Evolutionary conservation across 106 monocot species (phyloP).

Genomic region (Allium sativum): DNA sequence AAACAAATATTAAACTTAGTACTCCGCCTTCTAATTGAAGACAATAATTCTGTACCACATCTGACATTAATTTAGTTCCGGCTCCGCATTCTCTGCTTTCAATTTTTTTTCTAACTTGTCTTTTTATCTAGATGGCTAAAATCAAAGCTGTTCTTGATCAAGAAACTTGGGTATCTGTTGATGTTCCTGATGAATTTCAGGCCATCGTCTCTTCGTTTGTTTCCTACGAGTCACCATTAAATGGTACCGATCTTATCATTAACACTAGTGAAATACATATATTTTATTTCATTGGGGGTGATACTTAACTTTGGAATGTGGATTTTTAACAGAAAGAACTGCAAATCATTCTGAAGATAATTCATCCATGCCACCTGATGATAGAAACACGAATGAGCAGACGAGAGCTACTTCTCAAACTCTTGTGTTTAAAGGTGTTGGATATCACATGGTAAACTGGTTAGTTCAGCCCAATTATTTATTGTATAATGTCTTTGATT

Average conservation of each 20-base stretch:
- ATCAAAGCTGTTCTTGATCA: constrained; percentile 98
- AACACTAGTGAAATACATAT: no score
- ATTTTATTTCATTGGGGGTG: no score
- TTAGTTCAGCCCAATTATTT: constrained; percentile 40
- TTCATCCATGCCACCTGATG: constrained; percentile 9
- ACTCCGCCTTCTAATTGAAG: no score
- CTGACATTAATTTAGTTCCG: neutral
- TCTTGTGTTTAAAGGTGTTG: constrained; percentile 65
- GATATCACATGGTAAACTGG: constrained; percentile 99
- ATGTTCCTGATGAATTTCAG: constrained; percentile 92
- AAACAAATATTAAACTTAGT: neutral
- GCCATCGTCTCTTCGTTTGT: constrained; percentile 64
- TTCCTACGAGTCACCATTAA: constrained; percentile 24
- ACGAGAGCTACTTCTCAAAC: constrained; percentile 49
- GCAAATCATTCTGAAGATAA: constrained; percentile 16
- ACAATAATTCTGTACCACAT: neutral
- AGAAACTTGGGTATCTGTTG: constrained; percentile 94
- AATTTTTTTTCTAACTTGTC: constrained; percentile 1
- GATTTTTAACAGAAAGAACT: constrained; percentile 1
- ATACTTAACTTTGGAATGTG: no score
- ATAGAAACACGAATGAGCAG: constrained; percentile 19
- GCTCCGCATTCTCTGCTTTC: neutral
- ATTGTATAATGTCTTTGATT: neutral
- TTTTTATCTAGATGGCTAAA: constrained; percentile 59
- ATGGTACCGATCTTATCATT: constrained; percentile 19